Evolutionary conservation across 75 land plant species (phyloP).

Genomic region (Cryptomeria japonica): DNA sequence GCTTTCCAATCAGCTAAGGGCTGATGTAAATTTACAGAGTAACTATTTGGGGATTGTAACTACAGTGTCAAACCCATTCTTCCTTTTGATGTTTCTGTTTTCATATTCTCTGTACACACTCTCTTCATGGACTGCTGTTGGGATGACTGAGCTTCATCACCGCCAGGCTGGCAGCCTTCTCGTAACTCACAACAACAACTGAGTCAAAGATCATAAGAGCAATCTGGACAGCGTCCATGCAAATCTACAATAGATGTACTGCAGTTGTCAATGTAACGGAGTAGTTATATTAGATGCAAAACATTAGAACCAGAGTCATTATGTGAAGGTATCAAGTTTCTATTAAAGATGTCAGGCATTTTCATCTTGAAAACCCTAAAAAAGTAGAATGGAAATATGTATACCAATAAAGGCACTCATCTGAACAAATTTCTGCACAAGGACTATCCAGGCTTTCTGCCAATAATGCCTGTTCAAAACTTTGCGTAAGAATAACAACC

Average conservation of each 20-base stretch:
- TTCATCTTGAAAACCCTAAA: background rate
- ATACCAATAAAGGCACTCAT: constrained; percentile 58
- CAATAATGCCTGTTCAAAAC: constrained; percentile 24
- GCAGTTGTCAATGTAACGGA: constrained; percentile 65
- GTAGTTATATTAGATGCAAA: background rate
- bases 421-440: constrained; percentile 18
- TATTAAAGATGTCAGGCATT: background rate
- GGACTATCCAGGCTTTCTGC: constrained; percentile 31
- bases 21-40: too few species aligned
- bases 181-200: constrained; percentile 66
- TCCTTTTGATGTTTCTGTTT: too few species aligned
- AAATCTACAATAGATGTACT: constrained; percentile 67
- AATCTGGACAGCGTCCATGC: constrained; percentile 70
- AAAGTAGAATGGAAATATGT: constrained; percentile 10
- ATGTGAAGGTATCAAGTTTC: too few species aligned
- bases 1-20: too few species aligned
- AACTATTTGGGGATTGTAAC: too few species aligned
- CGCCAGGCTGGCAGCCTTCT: constrained; percentile 8
- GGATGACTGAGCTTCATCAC: too few species aligned
- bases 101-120: too few species aligned
- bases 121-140: too few species aligned
- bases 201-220: constrained; percentile 71
- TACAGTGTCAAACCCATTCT: too few species aligned
- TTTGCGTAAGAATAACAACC: background rate
- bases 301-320: background rate